Base-by-base conservation (phyloP, 306 rosid genomes). In the Cicer cuneatum region DNA sequence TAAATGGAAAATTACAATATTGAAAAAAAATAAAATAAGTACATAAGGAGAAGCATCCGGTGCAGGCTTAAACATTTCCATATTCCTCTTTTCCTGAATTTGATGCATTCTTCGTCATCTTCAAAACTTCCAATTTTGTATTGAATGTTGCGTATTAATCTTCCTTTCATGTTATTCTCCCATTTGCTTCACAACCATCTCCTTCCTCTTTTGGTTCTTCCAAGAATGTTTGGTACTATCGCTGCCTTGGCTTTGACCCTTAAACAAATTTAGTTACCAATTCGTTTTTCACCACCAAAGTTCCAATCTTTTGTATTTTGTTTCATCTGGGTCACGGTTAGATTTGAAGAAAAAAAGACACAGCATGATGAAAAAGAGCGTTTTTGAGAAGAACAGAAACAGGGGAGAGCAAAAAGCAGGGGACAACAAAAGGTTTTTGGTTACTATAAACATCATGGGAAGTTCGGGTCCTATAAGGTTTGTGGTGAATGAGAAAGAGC, bases 401-500 rank as follows among this genome's bases (percentile, higher is more conserved):
- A 82, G 15, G 59, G 70, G 65, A 53, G 29, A 18, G 2, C 6
- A 53, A 6, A 59, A 59, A 59, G 35, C 65, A 33, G 41, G 18
- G 11, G 33, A 10, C 19, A 69, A 13, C n/a, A 9, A 47, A 7
- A 19, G 97, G 89, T 79, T 93, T 38, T 68, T 93, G 88, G 76
- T 93, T n/a, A 90, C 80, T 43, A 77, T 93, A 35, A 93, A 86
- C 37, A 88, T 90, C 47, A 56, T 85, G 8, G 97, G 98, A 13
- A 93, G 98, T 60, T 88, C 97, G 6, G 98, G 98, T 13, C 98
- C 97, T 13, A 76, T 93, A 80, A 87, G 97, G 5, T 90, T 90
- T 33, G 93, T 93, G 38, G 97, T 89, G 40, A 84, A 74, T 33
- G 90, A 90, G 84, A 73, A 84, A 37, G 92, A 88, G 16, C 83